Conservation (phyloP, 148 eudicot genomes). For the Persicaria maculosa region DNA sequence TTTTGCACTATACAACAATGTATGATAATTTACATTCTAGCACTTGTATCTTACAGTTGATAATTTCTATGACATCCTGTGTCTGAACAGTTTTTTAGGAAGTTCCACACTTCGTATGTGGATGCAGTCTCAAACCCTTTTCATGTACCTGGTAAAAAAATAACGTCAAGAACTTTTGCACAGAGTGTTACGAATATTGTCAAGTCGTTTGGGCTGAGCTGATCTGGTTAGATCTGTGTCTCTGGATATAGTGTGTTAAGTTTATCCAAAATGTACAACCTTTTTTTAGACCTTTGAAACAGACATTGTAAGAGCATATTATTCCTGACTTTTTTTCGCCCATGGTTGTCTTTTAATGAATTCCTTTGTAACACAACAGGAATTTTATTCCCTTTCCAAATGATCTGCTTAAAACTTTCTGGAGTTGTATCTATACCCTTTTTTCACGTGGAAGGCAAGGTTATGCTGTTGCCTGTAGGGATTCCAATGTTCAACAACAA, state of each 20-base stretch:
- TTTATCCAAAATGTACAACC: background rate
- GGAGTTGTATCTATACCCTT: no score
- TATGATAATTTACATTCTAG: background rate
- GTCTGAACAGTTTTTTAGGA: slow-evolving; percentile 66
- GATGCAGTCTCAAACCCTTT: slow-evolving; percentile 99
- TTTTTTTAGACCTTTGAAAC: background rate
- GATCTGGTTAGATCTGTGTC: slow-evolving; percentile 24
- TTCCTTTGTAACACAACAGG: background rate
- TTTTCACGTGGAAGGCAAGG: background rate
- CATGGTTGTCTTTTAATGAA: background rate
- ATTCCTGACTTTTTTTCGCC: background rate
- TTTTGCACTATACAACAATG: background rate
- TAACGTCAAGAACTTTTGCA: slow-evolving; percentile 79
- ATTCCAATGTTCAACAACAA: background rate
- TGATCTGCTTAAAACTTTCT: no score
- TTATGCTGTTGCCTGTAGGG: background rate
- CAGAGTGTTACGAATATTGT: slow-evolving; percentile 75
- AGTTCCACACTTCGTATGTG: slow-evolving; percentile 85
- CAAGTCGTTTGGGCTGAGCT: slow-evolving; percentile 80
- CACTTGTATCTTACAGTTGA: background rate
- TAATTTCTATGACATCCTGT: background rate
- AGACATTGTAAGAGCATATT: background rate
- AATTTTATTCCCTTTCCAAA: background rate
- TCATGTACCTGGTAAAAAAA: slow-evolving; percentile 97
- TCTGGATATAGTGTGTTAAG: background rate